Evolutionary conservation across 805 yeast genomes (phyloP), one percentile per base, ranked within the genome.

Genomic region (Yueomyces sp.): DNA sequence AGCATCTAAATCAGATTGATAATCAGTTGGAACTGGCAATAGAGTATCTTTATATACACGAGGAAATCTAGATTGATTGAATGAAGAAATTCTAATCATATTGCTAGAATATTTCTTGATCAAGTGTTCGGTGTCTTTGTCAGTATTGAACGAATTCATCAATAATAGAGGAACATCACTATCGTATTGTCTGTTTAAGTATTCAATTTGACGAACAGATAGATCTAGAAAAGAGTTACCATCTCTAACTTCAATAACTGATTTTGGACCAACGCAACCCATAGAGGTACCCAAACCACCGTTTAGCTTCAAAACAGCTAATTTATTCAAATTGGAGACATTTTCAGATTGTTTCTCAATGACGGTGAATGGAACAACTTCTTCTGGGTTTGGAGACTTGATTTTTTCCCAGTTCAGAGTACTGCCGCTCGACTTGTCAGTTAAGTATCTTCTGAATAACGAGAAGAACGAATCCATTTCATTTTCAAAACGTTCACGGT

Each of bases 281-380:
- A 92, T 92, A 7, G 97, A 90, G 26, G 98, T 92, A 61, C 98
- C 98, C 54, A 92, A 74, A 38, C 98, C 98, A 72, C 98, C 98
- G 63, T 92, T 92, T 63, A 92, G 76, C 70, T 92, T 92, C 65
- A 92, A 74, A 38, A 92, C 98, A 6, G 96, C 97, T 62, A 92
- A 75, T 65, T 88, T 88, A 53, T 78, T 66, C 57, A 92, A 72
- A 46, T 63, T 68, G 27, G 64, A 57, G 31, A 64, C 56, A 39
- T 63, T 63, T 40, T 67, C 70, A 11, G 65, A 56, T 28, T 52
- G 44, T 28, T 41, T 36, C 9, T 45, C 40, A 50, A 87, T 72
- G 36, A 70, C 58, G 37, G 66, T 57, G 70, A 85, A 92, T 53
- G 79, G 79, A 45, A 87, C 88, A 49, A 92, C 98, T 68, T 92